Conservation (phyloP, 768 basidiomycete genomes). For the Fistulinella prunicolor region DNA sequence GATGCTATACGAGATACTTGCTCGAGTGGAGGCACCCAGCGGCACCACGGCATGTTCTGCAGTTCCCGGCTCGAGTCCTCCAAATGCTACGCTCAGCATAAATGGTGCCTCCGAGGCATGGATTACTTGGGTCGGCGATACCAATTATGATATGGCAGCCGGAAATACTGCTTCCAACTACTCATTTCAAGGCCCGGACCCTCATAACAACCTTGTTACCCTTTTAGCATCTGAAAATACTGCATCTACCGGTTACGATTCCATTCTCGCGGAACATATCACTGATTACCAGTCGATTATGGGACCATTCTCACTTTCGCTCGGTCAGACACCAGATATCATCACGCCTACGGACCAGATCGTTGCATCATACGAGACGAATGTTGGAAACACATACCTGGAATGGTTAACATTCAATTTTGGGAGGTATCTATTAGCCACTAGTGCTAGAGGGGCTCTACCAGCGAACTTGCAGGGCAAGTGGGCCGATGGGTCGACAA, state of each 20-base stretch:
- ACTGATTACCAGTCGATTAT: slow-evolving; percentile 47
- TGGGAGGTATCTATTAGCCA: slow-evolving; percentile 63
- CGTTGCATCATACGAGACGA: slow-evolving; percentile 47
- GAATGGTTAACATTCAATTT: slow-evolving; percentile 76
- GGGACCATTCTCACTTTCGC: slow-evolving; percentile 49
- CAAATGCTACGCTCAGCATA: slow-evolving; percentile 50
- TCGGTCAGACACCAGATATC: slow-evolving; percentile 58
- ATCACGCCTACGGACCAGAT: slow-evolving; percentile 56
- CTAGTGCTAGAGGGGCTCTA: slow-evolving; percentile 58
- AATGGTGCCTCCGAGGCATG: slow-evolving; percentile 49
- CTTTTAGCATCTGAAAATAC: slow-evolving; percentile 34
- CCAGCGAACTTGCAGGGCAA: slow-evolving; percentile 76
- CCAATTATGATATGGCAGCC: slow-evolving; percentile 62
- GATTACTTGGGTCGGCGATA: slow-evolving; percentile 74
- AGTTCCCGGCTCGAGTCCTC: slow-evolving; percentile 23
- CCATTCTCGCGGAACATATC: slow-evolving; percentile 47
- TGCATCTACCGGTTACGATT: slow-evolving; percentile 32
- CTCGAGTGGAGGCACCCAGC: slow-evolving; percentile 39
- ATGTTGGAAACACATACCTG: slow-evolving; percentile 59
- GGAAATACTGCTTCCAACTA: slow-evolving; percentile 55
- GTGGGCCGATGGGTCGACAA: slow-evolving; percentile 56
- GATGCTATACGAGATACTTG: slow-evolving; percentile 72
- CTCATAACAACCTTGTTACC: slow-evolving; percentile 44
- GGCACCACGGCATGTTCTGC: slow-evolving; percentile 35
- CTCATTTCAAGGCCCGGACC: slow-evolving; percentile 63